Percentiles rank a stretch among this genome's conserved stretches.
These are phyloP conservation scores for Tolypocladium capitatum DNA, from an alignment of 2,329 filamentous ascomycete genomes.

Conservation along the genomic window DNA sequence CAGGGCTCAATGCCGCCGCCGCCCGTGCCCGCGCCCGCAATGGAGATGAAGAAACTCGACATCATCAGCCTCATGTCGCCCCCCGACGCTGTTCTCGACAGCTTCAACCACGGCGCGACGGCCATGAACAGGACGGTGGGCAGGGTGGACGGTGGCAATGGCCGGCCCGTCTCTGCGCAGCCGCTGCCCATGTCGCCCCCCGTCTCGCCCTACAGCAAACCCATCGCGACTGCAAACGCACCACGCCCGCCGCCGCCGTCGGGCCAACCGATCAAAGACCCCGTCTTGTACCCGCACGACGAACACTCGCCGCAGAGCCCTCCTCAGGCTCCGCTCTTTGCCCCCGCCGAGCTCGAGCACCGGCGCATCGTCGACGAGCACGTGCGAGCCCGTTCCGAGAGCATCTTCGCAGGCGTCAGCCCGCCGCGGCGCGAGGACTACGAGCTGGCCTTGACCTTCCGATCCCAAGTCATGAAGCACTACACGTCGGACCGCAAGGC, in stretches of 20 bases:
- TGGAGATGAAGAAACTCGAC: conserved; percentile 27
- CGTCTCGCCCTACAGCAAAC: conserved; percentile 35
- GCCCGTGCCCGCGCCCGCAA: conserved; percentile 9
- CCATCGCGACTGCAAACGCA: conserved; percentile 19
- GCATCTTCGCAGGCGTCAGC: conserved; percentile 27
- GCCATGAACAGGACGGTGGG: conserved; percentile 1
- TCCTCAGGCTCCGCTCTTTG: conserved; percentile 37
- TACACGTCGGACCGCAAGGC: conserved; percentile 28
- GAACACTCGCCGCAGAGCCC: conserved; percentile 26
- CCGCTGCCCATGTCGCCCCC: conserved; percentile 41
- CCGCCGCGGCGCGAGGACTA: conserved; percentile 42
- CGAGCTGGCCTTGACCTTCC: conserved; percentile 37
- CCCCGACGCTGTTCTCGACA: conserved; percentile 42
- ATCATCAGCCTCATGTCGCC: conserved; percentile 49
- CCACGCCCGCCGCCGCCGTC: conserved; percentile 14
- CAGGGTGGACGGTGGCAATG: conserved; percentile 8
- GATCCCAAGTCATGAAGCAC: conserved; percentile 35
- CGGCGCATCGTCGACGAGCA: conserved; percentile 37
- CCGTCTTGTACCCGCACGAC: conserved; percentile 42
- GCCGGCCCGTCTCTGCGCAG: conserved; percentile 15
- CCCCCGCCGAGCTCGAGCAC: conserved; percentile 24
- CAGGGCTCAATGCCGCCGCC: conserved; percentile 17
- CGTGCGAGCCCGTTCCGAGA: conserved; percentile 28
- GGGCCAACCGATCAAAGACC: conserved; percentile 30
- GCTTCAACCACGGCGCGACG: conserved; percentile 24